Percentiles rank a stretch among this genome's conserved stretches.
Evolutionary conservation across 805 yeast genomes (phyloP).

Genomic region (Suhomyces canberraensis): DNA sequence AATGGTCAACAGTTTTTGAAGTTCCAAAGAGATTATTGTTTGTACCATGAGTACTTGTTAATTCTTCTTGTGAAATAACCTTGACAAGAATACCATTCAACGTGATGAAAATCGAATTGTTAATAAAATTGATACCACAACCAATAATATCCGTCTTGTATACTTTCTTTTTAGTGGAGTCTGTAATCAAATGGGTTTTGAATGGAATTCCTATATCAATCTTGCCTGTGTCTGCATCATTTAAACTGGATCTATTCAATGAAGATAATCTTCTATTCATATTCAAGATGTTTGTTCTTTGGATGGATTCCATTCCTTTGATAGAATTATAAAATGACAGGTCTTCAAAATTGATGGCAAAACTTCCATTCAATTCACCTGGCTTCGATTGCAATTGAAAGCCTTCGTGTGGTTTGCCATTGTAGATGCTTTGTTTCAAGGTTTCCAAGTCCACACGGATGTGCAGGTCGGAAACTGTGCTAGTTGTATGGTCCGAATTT

Average conservation of each 20-base stretch:
- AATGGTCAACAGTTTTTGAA: conserved; percentile 17
- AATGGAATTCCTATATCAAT: conserved; percentile 37
- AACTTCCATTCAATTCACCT: conserved; percentile 40
- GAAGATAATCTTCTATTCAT: conserved; percentile 36
- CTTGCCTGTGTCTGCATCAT: conserved; percentile 31
- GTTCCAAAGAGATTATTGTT: conserved; percentile 7
- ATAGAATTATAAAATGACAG: conserved; percentile 37
- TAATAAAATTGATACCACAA: conserved; percentile 73
- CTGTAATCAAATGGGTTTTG: conserved; percentile 20
- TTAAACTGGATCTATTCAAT: conserved; percentile 22
- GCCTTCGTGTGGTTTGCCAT: neutral
- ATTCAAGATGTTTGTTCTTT: conserved; percentile 30
- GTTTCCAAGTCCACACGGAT: conserved; percentile 1
- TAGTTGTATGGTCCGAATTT: neutral
- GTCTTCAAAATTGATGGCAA: conserved; percentile 40
- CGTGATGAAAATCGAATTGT: conserved; percentile 66
- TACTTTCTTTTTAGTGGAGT: conserved; percentile 35
- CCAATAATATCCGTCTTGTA: conserved; percentile 65
- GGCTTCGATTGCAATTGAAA: conserved; percentile 23
- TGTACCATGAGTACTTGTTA: conserved; percentile 17
- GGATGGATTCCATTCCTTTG: conserved; percentile 27
- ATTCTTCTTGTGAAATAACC: conserved; percentile 23
- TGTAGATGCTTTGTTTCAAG: conserved; percentile 5
- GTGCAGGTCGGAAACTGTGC: neutral
- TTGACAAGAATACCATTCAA: conserved; percentile 64